Evolutionary conservation across 352 stramenopile genomes (phyloP).

Genomic region (Ophiocytium majus): DNA sequence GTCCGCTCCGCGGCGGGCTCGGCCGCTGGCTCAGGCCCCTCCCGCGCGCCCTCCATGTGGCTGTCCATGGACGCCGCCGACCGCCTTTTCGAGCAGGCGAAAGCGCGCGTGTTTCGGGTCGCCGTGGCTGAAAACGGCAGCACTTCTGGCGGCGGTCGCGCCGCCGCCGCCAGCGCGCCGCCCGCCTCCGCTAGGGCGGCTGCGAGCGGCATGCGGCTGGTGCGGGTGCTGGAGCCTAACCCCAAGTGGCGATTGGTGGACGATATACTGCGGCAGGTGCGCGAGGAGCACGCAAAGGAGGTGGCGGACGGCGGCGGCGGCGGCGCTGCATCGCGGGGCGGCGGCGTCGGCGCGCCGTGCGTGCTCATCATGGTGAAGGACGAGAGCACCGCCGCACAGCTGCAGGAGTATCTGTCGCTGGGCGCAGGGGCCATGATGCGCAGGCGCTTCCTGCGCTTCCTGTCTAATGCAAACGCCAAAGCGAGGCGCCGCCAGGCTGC

Average conservation of each 20-base stretch:
- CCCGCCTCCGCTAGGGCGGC: too few relatives aligned
- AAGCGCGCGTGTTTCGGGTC: constrained; percentile 31
- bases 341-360: constrained; percentile 58
- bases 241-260: constrained; percentile 88
- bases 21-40: constrained; percentile 60
- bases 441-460: constrained; percentile 65
- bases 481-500: neutral
- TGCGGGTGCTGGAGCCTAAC: constrained; percentile 73
- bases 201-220: neutral
- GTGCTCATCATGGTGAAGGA: constrained; percentile 80
- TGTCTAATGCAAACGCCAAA: neutral
- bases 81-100: constrained; percentile 37
- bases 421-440: constrained; percentile 75
- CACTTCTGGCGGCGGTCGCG: neutral
- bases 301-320: neutral
- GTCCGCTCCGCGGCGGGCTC: constrained; percentile 72
- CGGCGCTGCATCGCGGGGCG: neutral
- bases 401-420: constrained; percentile 74
- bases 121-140: neutral
- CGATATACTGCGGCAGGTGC: constrained; percentile 85
- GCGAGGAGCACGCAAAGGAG: constrained; percentile 60
- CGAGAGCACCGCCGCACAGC: constrained; percentile 74
- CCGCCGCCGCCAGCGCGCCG: neutral
- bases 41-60: constrained; percentile 82
- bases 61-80: constrained; percentile 88